Percentiles rank a stretch among this genome's conserved stretches.
phyloP scores from a whole-genome alignment of 495 filamentous ascomycete species.

The Eremomyces bilateralis region DNA sequence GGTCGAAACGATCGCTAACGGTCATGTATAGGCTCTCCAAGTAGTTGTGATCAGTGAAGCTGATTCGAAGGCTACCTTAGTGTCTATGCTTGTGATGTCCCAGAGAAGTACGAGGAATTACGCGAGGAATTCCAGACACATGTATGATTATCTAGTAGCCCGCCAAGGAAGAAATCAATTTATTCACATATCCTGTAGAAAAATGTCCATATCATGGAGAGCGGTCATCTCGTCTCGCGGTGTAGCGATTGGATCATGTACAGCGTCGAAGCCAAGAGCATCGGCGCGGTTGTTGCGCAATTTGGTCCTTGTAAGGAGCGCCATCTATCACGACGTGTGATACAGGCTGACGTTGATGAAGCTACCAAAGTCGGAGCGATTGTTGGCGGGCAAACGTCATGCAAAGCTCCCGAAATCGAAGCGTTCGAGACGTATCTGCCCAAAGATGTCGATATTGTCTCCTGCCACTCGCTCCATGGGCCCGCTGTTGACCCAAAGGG shows the following conservation, averaged over 20 bases:
- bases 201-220: conserved; percentile 58
- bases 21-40: too few species aligned
- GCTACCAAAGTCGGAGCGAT: conserved; percentile 87
- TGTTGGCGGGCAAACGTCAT: conserved; percentile 93
- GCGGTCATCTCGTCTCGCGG: conserved; percentile 88
- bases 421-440: conserved; percentile 85
- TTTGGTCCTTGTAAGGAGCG: conserved; percentile 70
- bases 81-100: conserved; percentile 82
- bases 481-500: conserved; percentile 69
- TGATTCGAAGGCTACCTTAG: conserved; percentile 22
- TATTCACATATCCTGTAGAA: conserved; percentile 32
- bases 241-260: conserved; percentile 95
- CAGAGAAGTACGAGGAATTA: conserved; percentile 61
- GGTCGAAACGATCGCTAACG: too few species aligned
- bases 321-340: conserved; percentile 12
- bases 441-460: conserved; percentile 75
- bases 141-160: too few species aligned
- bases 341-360: too few species aligned
- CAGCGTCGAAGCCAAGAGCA: conserved; percentile 81
- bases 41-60: too few species aligned
- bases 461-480: conserved; percentile 90
- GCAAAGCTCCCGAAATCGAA: conserved; percentile 88
- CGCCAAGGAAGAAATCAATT: too few species aligned
- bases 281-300: conserved; percentile 60
- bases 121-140: conserved; percentile 54